Conservation (phyloP, 208 protist species). For the Leishmania gerbilli region DNA sequence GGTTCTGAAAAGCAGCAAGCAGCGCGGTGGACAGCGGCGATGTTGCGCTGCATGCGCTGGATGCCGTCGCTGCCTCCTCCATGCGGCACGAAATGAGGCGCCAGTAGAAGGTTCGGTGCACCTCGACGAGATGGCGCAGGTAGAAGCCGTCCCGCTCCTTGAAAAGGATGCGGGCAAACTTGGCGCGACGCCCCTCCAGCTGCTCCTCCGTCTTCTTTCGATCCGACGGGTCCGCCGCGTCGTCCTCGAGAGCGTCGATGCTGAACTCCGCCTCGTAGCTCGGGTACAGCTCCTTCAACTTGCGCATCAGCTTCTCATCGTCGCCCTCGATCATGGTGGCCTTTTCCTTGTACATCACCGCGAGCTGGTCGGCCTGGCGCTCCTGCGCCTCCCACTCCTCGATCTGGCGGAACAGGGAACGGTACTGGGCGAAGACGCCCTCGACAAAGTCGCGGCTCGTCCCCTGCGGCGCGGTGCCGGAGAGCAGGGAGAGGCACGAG, state of each 20-base stretch:
- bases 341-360: slow-evolving; percentile 93
- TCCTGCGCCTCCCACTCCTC: slow-evolving; percentile 85
- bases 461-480: slow-evolving; percentile 48
- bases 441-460: slow-evolving; percentile 60
- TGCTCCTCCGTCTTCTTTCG: slow-evolving; percentile 33
- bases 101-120: slow-evolving; percentile 74
- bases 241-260: slow-evolving; percentile 40
- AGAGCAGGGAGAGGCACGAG: slow-evolving; percentile 66
- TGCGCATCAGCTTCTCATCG: slow-evolving; percentile 89
- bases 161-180: slow-evolving; percentile 77
- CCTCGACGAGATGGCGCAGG: slow-evolving; percentile 66
- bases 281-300: slow-evolving; percentile 92
- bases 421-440: slow-evolving; percentile 66
- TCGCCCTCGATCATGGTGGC: slow-evolving; percentile 88
- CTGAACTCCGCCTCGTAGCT: slow-evolving; percentile 93
- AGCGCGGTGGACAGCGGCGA: slow-evolving; percentile 19
- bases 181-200: slow-evolving; percentile 45
- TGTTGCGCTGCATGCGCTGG: neutral
- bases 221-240: slow-evolving; percentile 25
- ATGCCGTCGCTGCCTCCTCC: slow-evolving; percentile 3
- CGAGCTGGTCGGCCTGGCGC: slow-evolving; percentile 67
- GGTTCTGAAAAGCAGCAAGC: slow-evolving; percentile 47
- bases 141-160: slow-evolving; percentile 70
- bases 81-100: slow-evolving; percentile 47
- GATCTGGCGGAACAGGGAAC: slow-evolving; percentile 63